Conservation (phyloP, 495 filamentous ascomycete genomes). For the Neurospora sp. region DNA sequence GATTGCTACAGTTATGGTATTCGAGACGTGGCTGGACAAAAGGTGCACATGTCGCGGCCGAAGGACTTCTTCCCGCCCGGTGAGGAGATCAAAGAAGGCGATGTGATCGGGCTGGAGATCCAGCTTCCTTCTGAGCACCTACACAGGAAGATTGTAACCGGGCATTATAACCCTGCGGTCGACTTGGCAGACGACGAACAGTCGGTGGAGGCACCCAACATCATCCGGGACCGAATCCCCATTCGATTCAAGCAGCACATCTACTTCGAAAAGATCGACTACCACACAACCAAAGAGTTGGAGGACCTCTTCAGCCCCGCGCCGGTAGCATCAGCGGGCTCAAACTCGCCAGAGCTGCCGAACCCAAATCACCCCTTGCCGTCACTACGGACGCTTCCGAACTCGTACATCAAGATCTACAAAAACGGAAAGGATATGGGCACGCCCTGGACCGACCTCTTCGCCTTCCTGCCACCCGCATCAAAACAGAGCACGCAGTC, state of each 20-base stretch:
- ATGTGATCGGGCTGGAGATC: slow-evolving; percentile 92
- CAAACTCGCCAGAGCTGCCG: slow-evolving; percentile 37
- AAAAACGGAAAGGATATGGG: slow-evolving; percentile 85
- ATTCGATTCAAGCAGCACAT: slow-evolving; percentile 87
- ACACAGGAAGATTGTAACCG: slow-evolving; percentile 80
- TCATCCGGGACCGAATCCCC: slow-evolving; percentile 88
- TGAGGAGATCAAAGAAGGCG: slow-evolving; percentile 65
- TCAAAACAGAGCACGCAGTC: slow-evolving; percentile 63
- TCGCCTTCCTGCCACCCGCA: slow-evolving; percentile 87
- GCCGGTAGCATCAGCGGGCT: slow-evolving; percentile 37
- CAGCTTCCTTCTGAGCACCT: slow-evolving; percentile 72
- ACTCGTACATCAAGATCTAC: slow-evolving; percentile 77
- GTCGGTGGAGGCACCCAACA: slow-evolving; percentile 46
- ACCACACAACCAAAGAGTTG: slow-evolving; percentile 76
- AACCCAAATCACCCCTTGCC: slow-evolving; percentile 63
- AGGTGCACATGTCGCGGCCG: slow-evolving; percentile 85
- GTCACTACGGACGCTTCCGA: slow-evolving; percentile 70
- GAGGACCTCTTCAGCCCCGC: slow-evolving; percentile 76
- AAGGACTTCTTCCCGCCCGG: slow-evolving; percentile 72
- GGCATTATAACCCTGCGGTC: slow-evolving; percentile 73
- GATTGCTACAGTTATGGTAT: slow-evolving; percentile 96
- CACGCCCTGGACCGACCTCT: slow-evolving; percentile 75
- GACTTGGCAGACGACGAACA: slow-evolving; percentile 53
- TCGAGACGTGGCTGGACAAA: slow-evolving; percentile 78
- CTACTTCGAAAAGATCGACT: slow-evolving; percentile 93